These are phyloP conservation scores for Phytophthora macrochlamydospora DNA, from an alignment of 352 stramenopile species.

Conservation along the genomic window DNA sequence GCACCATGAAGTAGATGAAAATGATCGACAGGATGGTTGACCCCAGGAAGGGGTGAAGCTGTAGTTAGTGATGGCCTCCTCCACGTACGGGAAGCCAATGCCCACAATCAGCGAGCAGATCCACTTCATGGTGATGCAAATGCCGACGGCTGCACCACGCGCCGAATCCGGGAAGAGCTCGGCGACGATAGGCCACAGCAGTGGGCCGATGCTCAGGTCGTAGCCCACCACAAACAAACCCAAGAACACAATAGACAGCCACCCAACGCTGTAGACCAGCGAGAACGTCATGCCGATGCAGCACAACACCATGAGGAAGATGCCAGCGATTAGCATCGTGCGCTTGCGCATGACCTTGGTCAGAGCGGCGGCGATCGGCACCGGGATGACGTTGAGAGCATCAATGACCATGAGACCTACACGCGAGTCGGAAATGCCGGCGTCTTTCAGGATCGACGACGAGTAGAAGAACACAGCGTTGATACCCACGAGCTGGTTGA, in stretches of 20 bases:
- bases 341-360: slow-evolving; percentile 36
- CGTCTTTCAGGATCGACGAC: slow-evolving; percentile 45
- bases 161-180: slow-evolving; percentile 56
- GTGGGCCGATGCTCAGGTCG: slow-evolving; percentile 46
- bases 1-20: slow-evolving; percentile 45
- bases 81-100: slow-evolving; percentile 53
- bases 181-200: slow-evolving; percentile 42
- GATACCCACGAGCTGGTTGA: slow-evolving; percentile 55
- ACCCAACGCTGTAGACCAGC: slow-evolving; percentile 21
- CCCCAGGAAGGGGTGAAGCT: slow-evolving; percentile 48
- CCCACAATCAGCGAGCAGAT: slow-evolving; percentile 47
- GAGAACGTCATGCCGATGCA: slow-evolving; percentile 39
- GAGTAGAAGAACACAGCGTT: slow-evolving; percentile 66
- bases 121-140: slow-evolving; percentile 51
- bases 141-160: slow-evolving; percentile 30
- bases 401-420: slow-evolving; percentile 52
- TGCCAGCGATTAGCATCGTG: slow-evolving; percentile 34
- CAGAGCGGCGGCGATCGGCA: slow-evolving; percentile 23
- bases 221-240: slow-evolving; percentile 41
- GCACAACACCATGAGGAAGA: slow-evolving; percentile 36
- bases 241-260: slow-evolving; percentile 43
- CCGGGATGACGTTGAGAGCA: slow-evolving; percentile 41
- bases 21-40: slow-evolving; percentile 24
- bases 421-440: slow-evolving; percentile 43
- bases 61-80: slow-evolving; percentile 39